Evolutionary conservation across 768 basidiomycete genomes (phyloP).

Genomic region (Boletus edulis): DNA sequence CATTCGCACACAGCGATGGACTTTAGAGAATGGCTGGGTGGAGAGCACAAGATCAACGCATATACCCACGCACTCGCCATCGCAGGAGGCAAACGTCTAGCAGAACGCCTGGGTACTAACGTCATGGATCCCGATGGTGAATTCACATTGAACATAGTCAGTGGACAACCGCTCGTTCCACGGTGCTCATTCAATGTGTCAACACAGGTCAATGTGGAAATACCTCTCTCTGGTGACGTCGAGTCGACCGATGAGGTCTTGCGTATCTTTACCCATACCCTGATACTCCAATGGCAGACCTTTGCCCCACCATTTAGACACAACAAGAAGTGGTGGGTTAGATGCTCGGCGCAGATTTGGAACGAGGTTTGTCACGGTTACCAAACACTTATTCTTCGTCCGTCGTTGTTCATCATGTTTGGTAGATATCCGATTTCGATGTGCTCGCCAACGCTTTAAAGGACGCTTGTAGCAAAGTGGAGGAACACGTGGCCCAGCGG

Average conservation of each 20-base stretch:
- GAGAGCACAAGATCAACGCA: constrained; percentile 65
- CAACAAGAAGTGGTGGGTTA: constrained; percentile 32
- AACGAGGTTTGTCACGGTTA: constrained; percentile 30
- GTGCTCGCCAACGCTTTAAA: constrained; percentile 26
- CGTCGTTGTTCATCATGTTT: background rate
- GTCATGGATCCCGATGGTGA: constrained; percentile 61
- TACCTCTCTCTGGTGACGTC: constrained; percentile 34
- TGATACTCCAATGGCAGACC: constrained; percentile 22
- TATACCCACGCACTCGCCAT: constrained; percentile 73
- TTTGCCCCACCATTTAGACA: constrained; percentile 19
- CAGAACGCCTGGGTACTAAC: constrained; percentile 56
- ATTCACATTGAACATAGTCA: constrained; percentile 70
- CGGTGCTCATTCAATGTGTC: background rate
- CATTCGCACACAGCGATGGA: constrained; percentile 50
- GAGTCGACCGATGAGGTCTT: constrained; percentile 12
- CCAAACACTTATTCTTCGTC: background rate
- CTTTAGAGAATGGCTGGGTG: constrained; percentile 73
- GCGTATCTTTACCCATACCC: constrained; percentile 13
- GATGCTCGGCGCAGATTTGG: constrained; percentile 32
- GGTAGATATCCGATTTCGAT: constrained; percentile 34
- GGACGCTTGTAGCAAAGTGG: constrained; percentile 21
- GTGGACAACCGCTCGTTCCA: background rate
- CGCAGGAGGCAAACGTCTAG: constrained; percentile 59
- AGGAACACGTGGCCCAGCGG: constrained; percentile 2
- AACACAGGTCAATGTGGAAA: constrained; percentile 39